Evolutionary conservation across 495 filamentous ascomycete species (phyloP), one percentile per base, ranked within the genome.

Genomic region (Penicillium alfredii): DNA sequence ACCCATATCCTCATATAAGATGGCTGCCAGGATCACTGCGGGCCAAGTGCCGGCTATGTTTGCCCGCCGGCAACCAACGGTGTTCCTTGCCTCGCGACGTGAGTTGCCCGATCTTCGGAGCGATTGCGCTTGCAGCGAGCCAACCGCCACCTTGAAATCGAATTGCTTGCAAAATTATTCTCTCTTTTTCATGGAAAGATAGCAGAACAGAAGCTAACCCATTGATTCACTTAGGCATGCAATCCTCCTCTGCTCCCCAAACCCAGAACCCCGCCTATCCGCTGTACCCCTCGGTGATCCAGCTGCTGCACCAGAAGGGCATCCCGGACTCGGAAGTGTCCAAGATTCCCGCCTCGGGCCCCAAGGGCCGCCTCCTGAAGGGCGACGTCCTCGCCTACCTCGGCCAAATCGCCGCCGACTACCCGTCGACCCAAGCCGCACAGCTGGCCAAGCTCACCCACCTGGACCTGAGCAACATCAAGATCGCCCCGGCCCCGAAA

Each of bases 381-480:
- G 92, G 92, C 30, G 92, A 98, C 56, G 86, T 98, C 6, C 77
- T 98, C 28, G 88, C 88, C 19, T 92, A 90, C 57, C 65, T 97
- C 9, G 92, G 93, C 33, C 64, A 64, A 36, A 84, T 95, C 49
- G 61, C 80, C 28, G 60, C 77, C 25, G 66, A 76, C 14, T 84
- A 84, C 49, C 80, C 88, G 6, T 65, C 74, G n/a, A 68, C 79
- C 25, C 76, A 85, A 42, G 80, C 80, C 26, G 63, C 70, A 16
- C 76, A 77, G 7, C 78, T 96, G 49, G 62, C 71, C 28, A 82
- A 92, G 56, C 78, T 88, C 20, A 62, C 68, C 24, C 86, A 94
- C 57, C 74, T 98, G 16, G 93, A 97, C 60, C 76, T 97, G 36
- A 92, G 84, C 66, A 94, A 96, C 64, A 88, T 96, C 69, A 93